Base-by-base conservation (phyloP, 1,284 basidiomycete genomes). In the Pseudozyma thailandica region DNA sequence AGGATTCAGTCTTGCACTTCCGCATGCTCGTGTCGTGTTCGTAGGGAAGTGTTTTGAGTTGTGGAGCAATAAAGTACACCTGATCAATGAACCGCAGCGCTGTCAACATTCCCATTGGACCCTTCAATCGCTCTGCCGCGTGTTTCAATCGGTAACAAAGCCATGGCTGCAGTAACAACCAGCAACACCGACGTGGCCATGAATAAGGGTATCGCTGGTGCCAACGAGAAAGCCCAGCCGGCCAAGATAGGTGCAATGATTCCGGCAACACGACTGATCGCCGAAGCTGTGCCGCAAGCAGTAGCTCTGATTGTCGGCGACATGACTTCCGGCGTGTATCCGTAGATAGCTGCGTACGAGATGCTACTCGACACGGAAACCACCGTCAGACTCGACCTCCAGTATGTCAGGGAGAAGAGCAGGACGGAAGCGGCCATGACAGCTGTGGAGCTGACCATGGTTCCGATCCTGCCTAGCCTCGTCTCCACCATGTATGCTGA, bases 401-500 rank as follows among this genome's bases (percentile, higher is more conserved):
- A 69, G 21, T 37, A 56, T 7, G 52, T 69, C 20, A 62, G 39
- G 16, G 73, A 58, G 37, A 81, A 82, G 2, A 71, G 31, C 3
- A 77, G 53, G 37, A 81, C 64, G 3, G 71, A 49, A 15, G 57
- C 46, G 10, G 69, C 60, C 57, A 79, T 79, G 16, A 63, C 28
- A 8, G 51, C 54, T 5, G 74, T 72, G n/a, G 75, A 70, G 33
- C 59, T 49, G 15, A 75, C 65, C 53, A 98, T 86, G 0, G 93
- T 71, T 84, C 89, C 84, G 7, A 85, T 87, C 30, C 93, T 86
- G 0, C 94, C 94, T 1, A 95, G 84, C 0, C 85, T 83, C 0
- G 89, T 86, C 79, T 95, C 92, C 44, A 97, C 90, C 82, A 96
- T 87, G 83, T 88, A 95, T 8, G 95, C 94, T 18, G 93, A 94